Base-by-base conservation (phyloP, 495 filamentous ascomycete genomes). In the Penicillium macrosclerotiorum region DNA sequence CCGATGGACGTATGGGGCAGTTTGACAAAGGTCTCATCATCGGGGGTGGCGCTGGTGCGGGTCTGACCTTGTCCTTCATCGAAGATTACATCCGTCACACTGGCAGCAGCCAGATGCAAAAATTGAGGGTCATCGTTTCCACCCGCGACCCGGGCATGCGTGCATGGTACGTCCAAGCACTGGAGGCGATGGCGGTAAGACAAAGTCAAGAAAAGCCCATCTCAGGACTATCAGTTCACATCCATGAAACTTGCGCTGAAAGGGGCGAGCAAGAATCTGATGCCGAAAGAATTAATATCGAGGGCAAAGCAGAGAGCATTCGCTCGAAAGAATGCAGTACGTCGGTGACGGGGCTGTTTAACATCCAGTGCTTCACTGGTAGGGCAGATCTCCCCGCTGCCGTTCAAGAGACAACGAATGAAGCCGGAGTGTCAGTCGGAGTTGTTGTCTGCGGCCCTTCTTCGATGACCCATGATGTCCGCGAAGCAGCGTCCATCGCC, bases 1-100 rank as follows among this genome's bases (percentile, higher is more conserved):
- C 57, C 11, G 51, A 38, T 17, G 51, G 45, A 8, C 40, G 24
- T 9, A 51, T 52, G 12, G 47, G 42, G 12, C 35, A 49, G 19
- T 64, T 54, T 22, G 63, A 71, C 29, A 65, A 55, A 17, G 45
- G 45, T 5, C 54, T 79, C 6, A 47, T 75, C 18, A 55, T 79
- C 16, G 71, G 72, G 0, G 75, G 75, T 13, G 75, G 75, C 5
- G 69, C 73, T 5, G 75, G 75, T 5, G 67, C 72, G 2, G 72
- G 73, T 11, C 67, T 65, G 18, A 65, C 59, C 1, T 42, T 79
- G 0, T 66, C 73, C 0, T 56, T 78, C 27, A 54, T 78, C 22
- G 60, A 68, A 26, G 48, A 67, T 14, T 60, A 67, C 29, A 26
- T 60, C 6, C 47, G 49, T 2, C 32, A 34, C 9, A 26, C 37